These are phyloP conservation scores for Saccharomyces kudriavzevii DNA, from an alignment of 805 yeast species.

Conservation along the genomic window DNA sequence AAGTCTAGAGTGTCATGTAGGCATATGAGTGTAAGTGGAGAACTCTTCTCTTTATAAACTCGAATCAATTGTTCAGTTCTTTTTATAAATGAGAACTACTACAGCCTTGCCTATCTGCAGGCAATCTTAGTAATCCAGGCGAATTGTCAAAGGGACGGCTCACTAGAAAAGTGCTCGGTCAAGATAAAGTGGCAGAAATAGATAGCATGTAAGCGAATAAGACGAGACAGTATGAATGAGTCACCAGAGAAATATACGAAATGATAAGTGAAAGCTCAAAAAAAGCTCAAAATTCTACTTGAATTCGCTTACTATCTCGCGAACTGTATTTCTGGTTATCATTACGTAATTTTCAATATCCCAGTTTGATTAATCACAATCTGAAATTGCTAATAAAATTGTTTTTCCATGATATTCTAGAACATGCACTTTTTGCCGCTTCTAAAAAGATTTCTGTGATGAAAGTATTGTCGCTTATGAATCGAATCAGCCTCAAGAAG, in stretches of 20 bases:
- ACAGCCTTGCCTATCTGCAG: neutral
- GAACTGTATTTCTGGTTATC: too few relatives aligned
- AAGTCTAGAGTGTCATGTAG: too few relatives aligned
- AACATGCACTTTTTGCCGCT: too few relatives aligned
- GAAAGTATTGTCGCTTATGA: neutral
- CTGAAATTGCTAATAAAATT: too few relatives aligned
- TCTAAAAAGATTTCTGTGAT: neutral
- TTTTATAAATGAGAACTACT: too few relatives aligned
- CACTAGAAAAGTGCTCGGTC: neutral
- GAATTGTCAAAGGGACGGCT: neutral
- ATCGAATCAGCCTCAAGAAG: neutral
- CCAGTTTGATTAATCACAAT: too few relatives aligned
- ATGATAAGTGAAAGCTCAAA: too few relatives aligned
- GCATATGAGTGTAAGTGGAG: neutral
- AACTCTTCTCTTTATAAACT: neutral
- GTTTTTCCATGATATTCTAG: neutral
- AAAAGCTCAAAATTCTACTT: neutral
- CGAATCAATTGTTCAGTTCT: neutral
- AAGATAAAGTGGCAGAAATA: neutral
- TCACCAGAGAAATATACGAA: neutral
- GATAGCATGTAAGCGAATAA: neutral
- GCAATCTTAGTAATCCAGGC: neutral
- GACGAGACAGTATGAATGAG: neutral
- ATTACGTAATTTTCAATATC: neutral
- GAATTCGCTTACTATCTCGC: neutral